These are phyloP conservation scores for Saccharomycopsis babjevae DNA, from an alignment of 805 yeast species.

Conservation along the genomic window DNA sequence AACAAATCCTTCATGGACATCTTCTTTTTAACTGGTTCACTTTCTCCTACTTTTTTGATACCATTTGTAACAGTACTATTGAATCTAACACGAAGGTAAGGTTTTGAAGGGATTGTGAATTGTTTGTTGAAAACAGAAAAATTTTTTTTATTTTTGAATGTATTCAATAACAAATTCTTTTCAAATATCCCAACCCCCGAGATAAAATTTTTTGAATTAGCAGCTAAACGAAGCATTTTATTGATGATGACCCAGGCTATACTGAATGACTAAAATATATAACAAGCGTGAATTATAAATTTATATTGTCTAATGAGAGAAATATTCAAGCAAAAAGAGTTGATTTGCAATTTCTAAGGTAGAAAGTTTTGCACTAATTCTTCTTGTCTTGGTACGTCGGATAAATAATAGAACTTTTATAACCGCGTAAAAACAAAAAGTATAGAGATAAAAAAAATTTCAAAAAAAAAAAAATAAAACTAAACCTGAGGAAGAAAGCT, in stretches of 20 bases:
- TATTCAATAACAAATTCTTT: background rate
- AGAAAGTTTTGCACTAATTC: too few species aligned
- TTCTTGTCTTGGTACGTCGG: too few species aligned
- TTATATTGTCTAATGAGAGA: too few species aligned
- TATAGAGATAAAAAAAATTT: too few species aligned
- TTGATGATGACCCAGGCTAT: background rate
- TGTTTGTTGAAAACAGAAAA: background rate
- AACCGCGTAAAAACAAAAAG: too few species aligned
- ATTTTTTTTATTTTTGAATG: background rate
- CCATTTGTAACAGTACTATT: background rate
- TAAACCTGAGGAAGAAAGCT: too few species aligned
- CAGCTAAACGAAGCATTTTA: background rate
- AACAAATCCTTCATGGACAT: conserved; percentile 44
- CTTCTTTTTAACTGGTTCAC: background rate
- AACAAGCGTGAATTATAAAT: too few species aligned
- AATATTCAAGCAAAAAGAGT: too few species aligned
- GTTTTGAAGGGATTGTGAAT: background rate
- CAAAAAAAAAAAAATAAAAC: too few species aligned
- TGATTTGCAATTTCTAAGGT: too few species aligned
- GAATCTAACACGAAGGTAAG: background rate
- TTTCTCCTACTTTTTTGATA: background rate
- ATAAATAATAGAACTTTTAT: too few species aligned
- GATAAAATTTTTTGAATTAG: background rate
- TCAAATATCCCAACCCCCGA: background rate
- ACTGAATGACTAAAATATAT: background rate